These are phyloP conservation scores for Eleusine indica DNA, from an alignment of 176 grass and related monocot species.

Conservation along the genomic window DNA sequence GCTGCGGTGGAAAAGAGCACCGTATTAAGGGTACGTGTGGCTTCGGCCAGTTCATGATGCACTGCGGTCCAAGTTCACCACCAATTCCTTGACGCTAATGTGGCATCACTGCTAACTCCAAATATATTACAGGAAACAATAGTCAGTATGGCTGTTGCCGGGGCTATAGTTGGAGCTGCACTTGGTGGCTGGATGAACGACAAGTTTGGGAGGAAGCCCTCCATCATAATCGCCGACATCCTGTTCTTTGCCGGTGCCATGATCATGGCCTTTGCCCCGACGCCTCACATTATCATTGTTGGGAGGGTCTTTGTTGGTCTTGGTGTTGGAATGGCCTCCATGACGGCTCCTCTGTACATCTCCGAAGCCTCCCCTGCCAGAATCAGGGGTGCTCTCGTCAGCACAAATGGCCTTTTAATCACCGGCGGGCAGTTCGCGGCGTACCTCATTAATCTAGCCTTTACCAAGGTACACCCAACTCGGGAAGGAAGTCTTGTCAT, in stretches of 20 bases:
- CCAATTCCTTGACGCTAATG: slow-evolving; percentile 1
- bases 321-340: slow-evolving; percentile 96
- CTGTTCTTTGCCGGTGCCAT: slow-evolving; percentile 74
- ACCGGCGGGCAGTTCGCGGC: slow-evolving; percentile 94
- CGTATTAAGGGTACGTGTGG: slow-evolving; percentile 54
- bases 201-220: slow-evolving; percentile 76
- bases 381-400: slow-evolving; percentile 90
- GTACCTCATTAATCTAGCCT: slow-evolving; percentile 96
- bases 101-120: not conserved
- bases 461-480: slow-evolving; percentile 60
- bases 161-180: slow-evolving; percentile 89
- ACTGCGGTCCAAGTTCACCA: not conserved
- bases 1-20: slow-evolving; percentile 68
- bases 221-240: slow-evolving; percentile 77
- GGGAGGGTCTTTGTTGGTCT: slow-evolving; percentile 94
- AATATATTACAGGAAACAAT: slow-evolving; percentile 75
- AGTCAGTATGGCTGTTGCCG: slow-evolving; percentile 96
- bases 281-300: slow-evolving; percentile 78
- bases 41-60: not conserved
- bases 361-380: slow-evolving; percentile 95
- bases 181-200: slow-evolving; percentile 98
- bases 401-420: slow-evolving; percentile 89
- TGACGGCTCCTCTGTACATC: slow-evolving; percentile 96
- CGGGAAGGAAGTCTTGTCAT: not conserved
- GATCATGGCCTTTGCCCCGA: slow-evolving; percentile 77